Evolutionary conservation across 345 rosid genomes (phyloP).

Genomic region (Pistacia integerrima): DNA sequence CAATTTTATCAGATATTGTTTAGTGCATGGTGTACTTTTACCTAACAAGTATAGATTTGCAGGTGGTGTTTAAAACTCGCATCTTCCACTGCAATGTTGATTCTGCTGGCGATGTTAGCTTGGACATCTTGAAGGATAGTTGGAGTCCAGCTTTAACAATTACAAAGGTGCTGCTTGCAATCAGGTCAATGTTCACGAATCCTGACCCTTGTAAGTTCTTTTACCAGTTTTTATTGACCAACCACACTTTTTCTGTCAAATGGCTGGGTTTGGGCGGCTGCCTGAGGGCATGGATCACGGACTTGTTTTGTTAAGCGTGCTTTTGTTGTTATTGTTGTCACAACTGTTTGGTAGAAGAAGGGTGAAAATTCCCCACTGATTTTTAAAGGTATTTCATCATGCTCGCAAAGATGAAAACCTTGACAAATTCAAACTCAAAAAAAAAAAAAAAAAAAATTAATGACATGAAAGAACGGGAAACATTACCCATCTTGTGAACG

Average conservation of each 20-base stretch:
- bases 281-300: neutral
- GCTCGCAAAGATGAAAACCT: too few relatives aligned
- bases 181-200: slow-evolving; percentile 74
- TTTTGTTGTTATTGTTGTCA: neutral
- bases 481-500: too few relatives aligned
- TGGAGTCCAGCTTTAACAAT: slow-evolving; percentile 98
- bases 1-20: neutral
- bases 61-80: slow-evolving; percentile 86
- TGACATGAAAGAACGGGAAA: too few relatives aligned
- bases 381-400: too few relatives aligned
- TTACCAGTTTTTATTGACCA: neutral
- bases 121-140: slow-evolving; percentile 74
- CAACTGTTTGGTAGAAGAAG: neutral
- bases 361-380: too few relatives aligned
- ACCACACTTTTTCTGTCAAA: too few relatives aligned
- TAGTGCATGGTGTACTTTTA: neutral
- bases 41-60: slow-evolving; percentile 25
- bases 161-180: slow-evolving; percentile 70
- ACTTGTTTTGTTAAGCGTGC: neutral
- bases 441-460: too few relatives aligned
- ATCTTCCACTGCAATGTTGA: slow-evolving; percentile 94
- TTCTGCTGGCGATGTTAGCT: slow-evolving; percentile 60
- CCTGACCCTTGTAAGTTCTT: slow-evolving; percentile 69
- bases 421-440: too few relatives aligned
- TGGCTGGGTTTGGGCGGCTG: too few relatives aligned